Percentiles rank a stretch among this genome's conserved stretches.
These are phyloP conservation scores for Escallonia rubra DNA, from an alignment of 129 eudicot species.

Conservation along the genomic window DNA sequence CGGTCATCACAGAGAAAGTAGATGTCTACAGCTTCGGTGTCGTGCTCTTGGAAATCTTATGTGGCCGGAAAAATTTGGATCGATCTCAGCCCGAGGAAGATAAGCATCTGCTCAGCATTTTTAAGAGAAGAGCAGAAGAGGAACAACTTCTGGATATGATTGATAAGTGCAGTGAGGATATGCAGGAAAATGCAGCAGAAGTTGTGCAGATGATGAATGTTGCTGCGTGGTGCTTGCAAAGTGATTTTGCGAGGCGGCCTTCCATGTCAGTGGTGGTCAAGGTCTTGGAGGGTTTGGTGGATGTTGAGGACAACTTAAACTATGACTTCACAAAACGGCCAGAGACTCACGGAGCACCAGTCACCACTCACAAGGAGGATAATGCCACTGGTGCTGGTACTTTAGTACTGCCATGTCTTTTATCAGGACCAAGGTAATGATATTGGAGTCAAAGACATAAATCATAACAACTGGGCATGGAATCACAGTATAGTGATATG, in stretches of 20 bases:
- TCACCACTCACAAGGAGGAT: no score
- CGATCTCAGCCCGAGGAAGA: slow-evolving; percentile 31
- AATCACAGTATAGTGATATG: no score
- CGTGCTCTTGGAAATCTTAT: slow-evolving; percentile 29
- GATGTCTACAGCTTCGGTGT: slow-evolving; percentile 51
- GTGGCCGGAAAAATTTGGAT: slow-evolving; percentile 34
- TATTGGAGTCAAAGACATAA: no score
- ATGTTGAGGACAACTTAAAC: background rate
- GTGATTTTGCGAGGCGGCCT: slow-evolving; percentile 27
- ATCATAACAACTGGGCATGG: no score
- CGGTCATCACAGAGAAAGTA: slow-evolving; percentile 35
- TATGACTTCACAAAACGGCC: background rate
- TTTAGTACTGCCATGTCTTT: background rate
- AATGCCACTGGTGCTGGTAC: background rate
- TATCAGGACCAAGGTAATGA: slow-evolving; percentile 10
- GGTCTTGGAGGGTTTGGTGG: slow-evolving; percentile 35
- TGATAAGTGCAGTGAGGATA: slow-evolving; percentile 23
- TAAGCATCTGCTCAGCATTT: slow-evolving; percentile 18
- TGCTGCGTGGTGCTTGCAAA: slow-evolving; percentile 44
- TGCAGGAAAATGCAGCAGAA: slow-evolving; percentile 13
- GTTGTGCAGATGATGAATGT: slow-evolving; percentile 25
- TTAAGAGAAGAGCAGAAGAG: slow-evolving; percentile 19
- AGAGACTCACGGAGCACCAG: background rate
- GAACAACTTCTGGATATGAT: slow-evolving; percentile 19
- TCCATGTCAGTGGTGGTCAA: slow-evolving; percentile 35